A percentile compares a stretch with the other conserved stretches of the same genome.
phyloP scores from a whole-genome alignment of 2,329 filamentous ascomycete genomes.

The Leptodontidium sp. region DNA sequence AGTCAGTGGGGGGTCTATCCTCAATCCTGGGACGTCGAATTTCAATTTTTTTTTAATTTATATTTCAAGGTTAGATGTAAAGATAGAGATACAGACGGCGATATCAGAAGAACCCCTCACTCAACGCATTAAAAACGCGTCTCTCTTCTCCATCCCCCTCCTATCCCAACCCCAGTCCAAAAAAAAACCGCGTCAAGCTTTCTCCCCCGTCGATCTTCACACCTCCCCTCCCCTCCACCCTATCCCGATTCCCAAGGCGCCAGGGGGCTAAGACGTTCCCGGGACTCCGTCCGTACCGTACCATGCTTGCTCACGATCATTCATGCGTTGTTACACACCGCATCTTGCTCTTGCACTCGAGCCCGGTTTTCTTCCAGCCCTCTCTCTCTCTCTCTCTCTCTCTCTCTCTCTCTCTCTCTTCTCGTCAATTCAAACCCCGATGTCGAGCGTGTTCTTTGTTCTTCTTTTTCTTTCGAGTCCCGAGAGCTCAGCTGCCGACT shows the following conservation, averaged over 20 bases:
- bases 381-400: no score
- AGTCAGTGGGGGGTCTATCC: no score
- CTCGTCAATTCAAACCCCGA: no score
- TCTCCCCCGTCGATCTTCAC: neutral
- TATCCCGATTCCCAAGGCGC: neutral
- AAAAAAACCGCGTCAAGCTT: neutral
- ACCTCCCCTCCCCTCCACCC: neutral
- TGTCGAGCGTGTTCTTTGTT: no score
- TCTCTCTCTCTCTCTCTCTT: no score
- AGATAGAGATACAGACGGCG: neutral
- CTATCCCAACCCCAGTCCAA: no score
- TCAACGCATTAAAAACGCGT: neutral
- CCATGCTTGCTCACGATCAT: neutral
- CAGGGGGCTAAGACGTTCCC: neutral
- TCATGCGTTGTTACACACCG: neutral
- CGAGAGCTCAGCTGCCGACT: neutral
- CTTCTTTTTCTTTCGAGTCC: neutral
- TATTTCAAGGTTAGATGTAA: neutral
- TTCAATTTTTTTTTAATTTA: no score
- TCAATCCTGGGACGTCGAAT: no score
- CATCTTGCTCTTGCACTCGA: neutral
- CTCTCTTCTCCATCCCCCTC: no score
- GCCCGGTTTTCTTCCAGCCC: no score
- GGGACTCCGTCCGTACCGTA: no score
- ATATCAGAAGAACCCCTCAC: neutral